Evolutionary conservation across 805 yeast species (phyloP).

Genomic region (Saturnispora kantuleensis): DNA sequence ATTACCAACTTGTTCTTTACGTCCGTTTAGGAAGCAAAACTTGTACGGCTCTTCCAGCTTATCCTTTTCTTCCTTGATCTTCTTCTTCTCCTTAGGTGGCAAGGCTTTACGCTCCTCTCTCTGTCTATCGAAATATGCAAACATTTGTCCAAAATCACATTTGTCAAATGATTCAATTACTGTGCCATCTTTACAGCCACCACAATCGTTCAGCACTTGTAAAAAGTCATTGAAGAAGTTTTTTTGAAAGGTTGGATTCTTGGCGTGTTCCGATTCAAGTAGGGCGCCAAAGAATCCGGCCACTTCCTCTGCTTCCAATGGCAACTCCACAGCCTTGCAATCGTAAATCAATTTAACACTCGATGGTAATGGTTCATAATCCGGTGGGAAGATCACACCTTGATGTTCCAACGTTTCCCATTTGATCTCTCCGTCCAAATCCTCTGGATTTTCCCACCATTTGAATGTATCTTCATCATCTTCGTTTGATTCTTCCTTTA

Average conservation of each 20-base stretch:
- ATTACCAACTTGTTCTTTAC: constrained; percentile 87
- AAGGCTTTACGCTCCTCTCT: constrained; percentile 65
- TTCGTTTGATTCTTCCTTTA: constrained; percentile 1
- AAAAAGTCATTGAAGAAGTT: constrained; percentile 79
- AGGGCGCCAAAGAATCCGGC: constrained; percentile 92
- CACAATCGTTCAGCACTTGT: constrained; percentile 55
- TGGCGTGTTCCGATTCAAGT: constrained; percentile 79
- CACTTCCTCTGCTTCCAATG: constrained; percentile 84
- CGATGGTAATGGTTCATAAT: constrained; percentile 75
- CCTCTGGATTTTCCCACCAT: constrained; percentile 78
- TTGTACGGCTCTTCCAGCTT: constrained; percentile 71
- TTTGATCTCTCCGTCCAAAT: constrained; percentile 62
- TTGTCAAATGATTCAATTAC: constrained; percentile 48
- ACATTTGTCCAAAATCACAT: constrained; percentile 73
- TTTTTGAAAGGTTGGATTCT: constrained; percentile 74
- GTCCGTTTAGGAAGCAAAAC: constrained; percentile 72
- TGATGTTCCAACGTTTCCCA: constrained; percentile 84
- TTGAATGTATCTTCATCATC: constrained; percentile 51
- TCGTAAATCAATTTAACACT: constrained; percentile 68
- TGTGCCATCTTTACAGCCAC: constrained; percentile 44
- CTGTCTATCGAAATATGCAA: constrained; percentile 55
- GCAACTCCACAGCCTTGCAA: constrained; percentile 64
- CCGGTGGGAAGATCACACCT: constrained; percentile 92
- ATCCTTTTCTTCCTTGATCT: constrained; percentile 61
- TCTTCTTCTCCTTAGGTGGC: constrained; percentile 67